Percentiles rank a stretch among this genome's conserved stretches.
phyloP scores from a whole-genome alignment of 2,329 filamentous ascomycete genomes.

The Apiospora malaysiana region DNA sequence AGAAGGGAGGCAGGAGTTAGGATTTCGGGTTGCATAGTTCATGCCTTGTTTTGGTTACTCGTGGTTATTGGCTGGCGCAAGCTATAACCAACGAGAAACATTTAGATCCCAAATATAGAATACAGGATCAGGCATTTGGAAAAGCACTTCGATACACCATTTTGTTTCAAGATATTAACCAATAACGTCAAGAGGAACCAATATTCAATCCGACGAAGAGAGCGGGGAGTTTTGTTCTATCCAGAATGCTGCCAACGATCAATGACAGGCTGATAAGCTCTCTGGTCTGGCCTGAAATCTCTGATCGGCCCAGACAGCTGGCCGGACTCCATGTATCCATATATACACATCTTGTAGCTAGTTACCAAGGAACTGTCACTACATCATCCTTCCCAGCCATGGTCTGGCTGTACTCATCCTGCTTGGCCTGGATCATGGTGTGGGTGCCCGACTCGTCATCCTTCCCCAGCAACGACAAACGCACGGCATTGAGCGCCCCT shows the following conservation, averaged over 20 bases:
- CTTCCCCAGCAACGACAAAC: not conserved
- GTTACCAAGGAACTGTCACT: not conserved
- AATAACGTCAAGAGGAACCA: no score
- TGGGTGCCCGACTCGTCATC: not conserved
- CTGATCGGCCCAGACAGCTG: no score
- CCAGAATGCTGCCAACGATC: no score
- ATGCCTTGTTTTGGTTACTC: no score
- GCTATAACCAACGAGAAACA: not conserved
- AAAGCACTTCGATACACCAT: not conserved
- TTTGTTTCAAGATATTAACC: not conserved
- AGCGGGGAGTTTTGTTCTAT: no score
- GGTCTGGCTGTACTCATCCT: not conserved
- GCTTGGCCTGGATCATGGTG: not conserved
- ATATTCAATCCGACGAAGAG: no score
- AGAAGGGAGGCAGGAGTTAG: not conserved
- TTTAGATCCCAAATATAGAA: not conserved
- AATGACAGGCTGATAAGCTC: no score
- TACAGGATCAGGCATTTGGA: not conserved
- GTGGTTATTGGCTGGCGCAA: not conserved
- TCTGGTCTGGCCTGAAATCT: no score
- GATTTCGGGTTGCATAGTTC: no score
- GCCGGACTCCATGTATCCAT: no score
- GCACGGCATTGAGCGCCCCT: not conserved
- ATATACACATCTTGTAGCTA: no score
- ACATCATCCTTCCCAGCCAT: not conserved